Percentiles rank a stretch among this genome's conserved stretches.
Evolutionary conservation across 1,139 yeast species (phyloP).

Genomic region (Pichia sp.): DNA sequence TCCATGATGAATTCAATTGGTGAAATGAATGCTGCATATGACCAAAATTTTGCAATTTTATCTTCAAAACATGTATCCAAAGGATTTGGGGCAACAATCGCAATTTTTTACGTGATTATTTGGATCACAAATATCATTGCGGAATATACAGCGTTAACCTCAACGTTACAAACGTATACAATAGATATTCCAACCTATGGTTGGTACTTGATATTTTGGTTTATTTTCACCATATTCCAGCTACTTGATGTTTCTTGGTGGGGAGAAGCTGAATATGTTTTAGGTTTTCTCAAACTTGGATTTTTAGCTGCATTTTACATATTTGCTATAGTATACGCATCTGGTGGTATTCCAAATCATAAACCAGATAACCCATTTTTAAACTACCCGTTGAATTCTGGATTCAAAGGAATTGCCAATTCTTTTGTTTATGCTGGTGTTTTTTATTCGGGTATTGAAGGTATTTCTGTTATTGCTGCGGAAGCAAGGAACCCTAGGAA

Average conservation of each 20-base stretch:
- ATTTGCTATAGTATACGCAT: constrained; percentile 48
- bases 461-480: constrained; percentile 48
- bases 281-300: constrained; percentile 43
- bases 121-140: constrained; percentile 53
- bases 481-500: constrained; percentile 47
- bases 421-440: constrained; percentile 66
- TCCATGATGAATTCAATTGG: constrained; percentile 53
- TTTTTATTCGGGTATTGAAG: constrained; percentile 51
- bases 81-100: constrained; percentile 52
- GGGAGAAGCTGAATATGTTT: constrained; percentile 54
- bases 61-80: constrained; percentile 45
- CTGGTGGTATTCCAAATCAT: constrained; percentile 56
- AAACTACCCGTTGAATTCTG: constrained; percentile 41
- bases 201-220: constrained; percentile 49
- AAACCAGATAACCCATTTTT: constrained; percentile 44
- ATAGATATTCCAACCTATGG: constrained; percentile 51
- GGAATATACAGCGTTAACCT: constrained; percentile 49
- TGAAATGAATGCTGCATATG: constrained; percentile 46
- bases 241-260: constrained; percentile 46
- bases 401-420: constrained; percentile 60
- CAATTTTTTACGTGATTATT: constrained; percentile 46
- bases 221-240: constrained; percentile 45
- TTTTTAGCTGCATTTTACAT: constrained; percentile 48
- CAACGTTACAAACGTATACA: constrained; percentile 45
- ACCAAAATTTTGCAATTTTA: constrained; percentile 46